Evolutionary conservation across 2,329 filamentous ascomycete species (phyloP).

Genomic region (Alternaria rosae): DNA sequence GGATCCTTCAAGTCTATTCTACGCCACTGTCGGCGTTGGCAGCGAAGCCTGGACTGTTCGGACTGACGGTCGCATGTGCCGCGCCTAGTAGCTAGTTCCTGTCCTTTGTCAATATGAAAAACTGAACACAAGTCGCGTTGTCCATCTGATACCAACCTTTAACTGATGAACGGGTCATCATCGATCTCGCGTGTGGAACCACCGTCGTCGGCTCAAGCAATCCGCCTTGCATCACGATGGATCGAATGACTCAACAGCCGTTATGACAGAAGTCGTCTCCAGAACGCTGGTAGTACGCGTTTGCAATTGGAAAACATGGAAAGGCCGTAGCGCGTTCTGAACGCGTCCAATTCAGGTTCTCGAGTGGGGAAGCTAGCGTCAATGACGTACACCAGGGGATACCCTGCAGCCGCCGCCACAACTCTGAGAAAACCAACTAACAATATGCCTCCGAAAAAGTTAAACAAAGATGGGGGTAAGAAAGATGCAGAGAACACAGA

Average conservation of each 20-base stretch:
- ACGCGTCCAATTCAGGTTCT: slow-evolving; percentile 4
- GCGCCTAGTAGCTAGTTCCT: neutral
- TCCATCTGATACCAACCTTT: neutral
- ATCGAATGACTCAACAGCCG: neutral
- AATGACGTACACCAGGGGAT: slow-evolving; percentile 10
- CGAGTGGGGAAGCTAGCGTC: slow-evolving; percentile 7
- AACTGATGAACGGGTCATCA: neutral
- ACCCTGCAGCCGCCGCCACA: neutral
- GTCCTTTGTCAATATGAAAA: neutral
- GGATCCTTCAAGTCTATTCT: slow-evolving; percentile 42
- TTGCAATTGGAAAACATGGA: neutral
- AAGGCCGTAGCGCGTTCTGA: neutral
- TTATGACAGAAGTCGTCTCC: neutral
- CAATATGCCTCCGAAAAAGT: slow-evolving; percentile 12
- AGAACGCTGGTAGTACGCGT: neutral
- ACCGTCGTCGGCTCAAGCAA: neutral
- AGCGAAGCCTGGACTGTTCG: slow-evolving; percentile 33
- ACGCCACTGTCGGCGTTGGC: slow-evolving; percentile 36
- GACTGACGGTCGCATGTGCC: slow-evolving; percentile 24
- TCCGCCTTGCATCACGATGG: neutral
- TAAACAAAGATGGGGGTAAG: slow-evolving; percentile 4
- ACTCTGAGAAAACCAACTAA: neutral
- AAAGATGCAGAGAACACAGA: neutral
- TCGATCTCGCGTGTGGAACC: neutral
- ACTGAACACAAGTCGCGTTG: neutral